These are phyloP conservation scores for Polytolypa hystricis DNA, from an alignment of 2,329 filamentous ascomycete genomes.

Conservation along the genomic window DNA sequence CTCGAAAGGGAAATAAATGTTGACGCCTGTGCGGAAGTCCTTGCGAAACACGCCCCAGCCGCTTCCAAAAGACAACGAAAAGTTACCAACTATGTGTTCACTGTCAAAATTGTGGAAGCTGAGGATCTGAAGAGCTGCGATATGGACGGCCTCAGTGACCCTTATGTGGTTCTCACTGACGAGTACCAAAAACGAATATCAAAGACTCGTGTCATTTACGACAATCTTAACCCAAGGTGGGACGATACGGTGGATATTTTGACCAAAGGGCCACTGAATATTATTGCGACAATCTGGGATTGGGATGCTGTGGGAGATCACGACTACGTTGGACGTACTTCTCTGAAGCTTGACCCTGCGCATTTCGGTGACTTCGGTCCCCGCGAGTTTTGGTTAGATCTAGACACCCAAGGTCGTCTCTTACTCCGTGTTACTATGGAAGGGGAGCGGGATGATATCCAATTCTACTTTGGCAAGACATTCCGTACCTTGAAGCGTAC, in stretches of 20 bases:
- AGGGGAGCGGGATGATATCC: slow-evolving; percentile 93
- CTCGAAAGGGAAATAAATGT: slow-evolving; percentile 84
- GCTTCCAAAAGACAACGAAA: slow-evolving; percentile 56
- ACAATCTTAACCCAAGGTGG: slow-evolving; percentile 87
- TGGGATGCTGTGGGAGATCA: slow-evolving; percentile 96
- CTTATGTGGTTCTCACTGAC: slow-evolving; percentile 91
- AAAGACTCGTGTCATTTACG: slow-evolving; percentile 86
- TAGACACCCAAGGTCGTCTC: slow-evolving; percentile 87
- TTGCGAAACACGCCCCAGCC: slow-evolving; percentile 63
- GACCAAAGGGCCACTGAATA: slow-evolving; percentile 78
- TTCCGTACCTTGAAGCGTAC: slow-evolving; percentile 92
- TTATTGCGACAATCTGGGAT: slow-evolving; percentile 97
- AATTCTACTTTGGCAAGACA: slow-evolving; percentile 96
- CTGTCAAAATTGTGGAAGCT: slow-evolving; percentile 95
- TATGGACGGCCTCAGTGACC: slow-evolving; percentile 85
- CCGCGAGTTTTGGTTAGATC: slow-evolving; percentile 92
- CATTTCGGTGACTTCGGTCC: slow-evolving; percentile 95
- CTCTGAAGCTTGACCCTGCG: slow-evolving; percentile 91
- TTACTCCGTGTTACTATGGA: slow-evolving; percentile 95
- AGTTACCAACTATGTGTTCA: slow-evolving; percentile 88
- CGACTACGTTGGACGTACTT: slow-evolving; percentile 94
- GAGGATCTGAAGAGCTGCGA: slow-evolving; percentile 98
- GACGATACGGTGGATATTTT: slow-evolving; percentile 96
- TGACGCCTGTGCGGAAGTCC: slow-evolving; percentile 74
- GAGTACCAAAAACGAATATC: slow-evolving; percentile 95